Conservation (phyloP, 495 filamentous ascomycete genomes). For the Melanomma pulvis-pyrius region DNA sequence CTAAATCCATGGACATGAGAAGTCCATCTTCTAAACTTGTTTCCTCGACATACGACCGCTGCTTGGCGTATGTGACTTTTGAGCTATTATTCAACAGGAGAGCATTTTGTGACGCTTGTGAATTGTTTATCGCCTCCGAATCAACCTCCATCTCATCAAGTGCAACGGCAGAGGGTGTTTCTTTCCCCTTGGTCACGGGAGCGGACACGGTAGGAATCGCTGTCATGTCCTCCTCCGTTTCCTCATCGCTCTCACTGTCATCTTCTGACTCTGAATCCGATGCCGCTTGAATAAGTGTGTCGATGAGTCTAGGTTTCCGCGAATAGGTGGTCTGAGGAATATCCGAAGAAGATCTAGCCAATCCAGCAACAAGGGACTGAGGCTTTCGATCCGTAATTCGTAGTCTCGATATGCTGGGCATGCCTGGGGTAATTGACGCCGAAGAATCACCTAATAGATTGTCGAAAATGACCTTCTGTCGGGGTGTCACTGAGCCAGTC, state of each 20-base stretch:
- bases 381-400: constrained; percentile 31
- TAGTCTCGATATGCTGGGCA: constrained; percentile 37
- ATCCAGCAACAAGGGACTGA: neutral
- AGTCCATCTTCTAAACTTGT: constrained; percentile 39
- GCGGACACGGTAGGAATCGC: constrained; percentile 2
- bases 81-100: constrained; percentile 1
- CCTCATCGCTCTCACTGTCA: constrained; percentile 31
- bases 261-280: constrained; percentile 28
- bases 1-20: constrained; percentile 34
- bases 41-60: constrained; percentile 63
- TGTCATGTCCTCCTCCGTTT: constrained; percentile 26
- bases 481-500: constrained; percentile 38
- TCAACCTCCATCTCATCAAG: constrained; percentile 29
- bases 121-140: constrained; percentile 5
- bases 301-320: constrained; percentile 38
- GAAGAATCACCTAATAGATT: constrained; percentile 38
- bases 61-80: constrained; percentile 64
- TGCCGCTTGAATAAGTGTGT: constrained; percentile 37
- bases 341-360: constrained; percentile 40
- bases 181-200: neutral
- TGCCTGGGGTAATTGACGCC: constrained; percentile 31
- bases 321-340: constrained; percentile 29
- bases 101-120: constrained; percentile 30
- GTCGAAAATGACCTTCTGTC: constrained; percentile 39
- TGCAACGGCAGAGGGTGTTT: neutral